A percentile compares a stretch with the other conserved stretches of the same genome.
These are phyloP conservation scores for Chimonanthus praecox DNA, from an alignment of 164 flowering plant species.

Conservation along the genomic window DNA sequence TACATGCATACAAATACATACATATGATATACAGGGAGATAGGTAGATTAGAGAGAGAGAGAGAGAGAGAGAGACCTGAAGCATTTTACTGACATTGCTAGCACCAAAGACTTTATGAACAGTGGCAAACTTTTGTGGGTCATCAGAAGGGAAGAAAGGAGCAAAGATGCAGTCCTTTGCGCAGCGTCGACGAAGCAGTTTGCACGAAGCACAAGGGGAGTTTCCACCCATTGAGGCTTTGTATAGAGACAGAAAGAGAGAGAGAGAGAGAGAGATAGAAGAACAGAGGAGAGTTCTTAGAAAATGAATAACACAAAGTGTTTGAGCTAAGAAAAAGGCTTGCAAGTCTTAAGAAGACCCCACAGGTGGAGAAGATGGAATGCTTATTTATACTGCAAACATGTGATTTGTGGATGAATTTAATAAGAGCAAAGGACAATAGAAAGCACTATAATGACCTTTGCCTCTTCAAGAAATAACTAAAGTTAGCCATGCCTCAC, in stretches of 20 bases:
- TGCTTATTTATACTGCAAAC: background rate
- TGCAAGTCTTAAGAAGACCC: no score
- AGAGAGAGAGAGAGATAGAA: background rate
- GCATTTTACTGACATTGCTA: slow-evolving; percentile 90
- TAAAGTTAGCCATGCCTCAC: background rate
- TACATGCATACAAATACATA: background rate
- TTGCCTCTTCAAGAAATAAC: no score
- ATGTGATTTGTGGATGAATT: background rate
- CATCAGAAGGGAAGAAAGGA: slow-evolving; percentile 83
- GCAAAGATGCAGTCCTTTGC: slow-evolving; percentile 88
- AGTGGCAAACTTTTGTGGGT: slow-evolving; percentile 79
- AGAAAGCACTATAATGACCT: background rate
- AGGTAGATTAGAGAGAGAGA: slow-evolving; percentile 1
- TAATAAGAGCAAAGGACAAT: background rate
- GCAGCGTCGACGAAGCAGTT: slow-evolving; percentile 75
- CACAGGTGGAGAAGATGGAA: background rate
- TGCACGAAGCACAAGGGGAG: slow-evolving; percentile 95
- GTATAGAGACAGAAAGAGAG: background rate
- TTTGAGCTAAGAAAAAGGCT: no score
- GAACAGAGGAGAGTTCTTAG: no score
- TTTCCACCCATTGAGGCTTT: slow-evolving; percentile 43
- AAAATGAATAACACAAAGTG: no score
- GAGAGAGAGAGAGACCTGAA: slow-evolving; percentile 46
- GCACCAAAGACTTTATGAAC: slow-evolving; percentile 93
- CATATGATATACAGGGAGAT: background rate